phyloP scores from a whole-genome alignment of 139 green algal species.

The Closterium sp. region DNA sequence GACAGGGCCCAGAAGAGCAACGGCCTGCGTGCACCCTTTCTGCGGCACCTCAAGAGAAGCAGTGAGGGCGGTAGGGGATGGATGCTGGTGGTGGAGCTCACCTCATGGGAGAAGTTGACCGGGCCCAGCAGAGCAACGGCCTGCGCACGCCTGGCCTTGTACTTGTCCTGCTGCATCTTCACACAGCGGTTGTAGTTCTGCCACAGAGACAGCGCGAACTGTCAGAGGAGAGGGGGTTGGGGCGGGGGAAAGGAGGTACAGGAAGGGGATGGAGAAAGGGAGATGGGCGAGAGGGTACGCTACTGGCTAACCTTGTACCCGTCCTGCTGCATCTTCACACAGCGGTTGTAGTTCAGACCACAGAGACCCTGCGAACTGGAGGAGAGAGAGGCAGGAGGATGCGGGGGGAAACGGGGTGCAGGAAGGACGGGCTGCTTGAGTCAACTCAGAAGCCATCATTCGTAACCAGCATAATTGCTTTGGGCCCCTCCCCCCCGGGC shows the following conservation, averaged over 20 bases:
- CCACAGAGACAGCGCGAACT: not conserved
- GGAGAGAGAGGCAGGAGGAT: not conserved
- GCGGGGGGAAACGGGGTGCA: not conserved
- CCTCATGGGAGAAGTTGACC: constrained; percentile 2
- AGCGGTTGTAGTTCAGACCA: not conserved
- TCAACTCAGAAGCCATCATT: too few species aligned
- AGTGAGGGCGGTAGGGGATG: not conserved
- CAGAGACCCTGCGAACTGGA: not conserved
- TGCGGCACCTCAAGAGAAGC: not conserved
- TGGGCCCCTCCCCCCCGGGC: too few species aligned
- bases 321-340: not conserved
- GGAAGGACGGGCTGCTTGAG: not conserved
- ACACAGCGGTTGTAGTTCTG: constrained; percentile 8
- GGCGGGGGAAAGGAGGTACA: too few species aligned
- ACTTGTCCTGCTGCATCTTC: not conserved
- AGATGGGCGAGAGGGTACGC: not conserved
- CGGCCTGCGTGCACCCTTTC: not conserved
- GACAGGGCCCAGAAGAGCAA: not conserved
- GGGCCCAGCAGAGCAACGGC: not conserved
- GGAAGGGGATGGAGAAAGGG: too few species aligned
- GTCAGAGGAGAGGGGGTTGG: not conserved
- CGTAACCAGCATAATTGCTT: too few species aligned
- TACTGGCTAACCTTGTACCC: not conserved
- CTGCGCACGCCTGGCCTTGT: not conserved
- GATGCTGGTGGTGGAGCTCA: not conserved